Base-by-base conservation (phyloP, 2,329 filamentous ascomycete species). In the Cryphonectria nitschkei region DNA sequence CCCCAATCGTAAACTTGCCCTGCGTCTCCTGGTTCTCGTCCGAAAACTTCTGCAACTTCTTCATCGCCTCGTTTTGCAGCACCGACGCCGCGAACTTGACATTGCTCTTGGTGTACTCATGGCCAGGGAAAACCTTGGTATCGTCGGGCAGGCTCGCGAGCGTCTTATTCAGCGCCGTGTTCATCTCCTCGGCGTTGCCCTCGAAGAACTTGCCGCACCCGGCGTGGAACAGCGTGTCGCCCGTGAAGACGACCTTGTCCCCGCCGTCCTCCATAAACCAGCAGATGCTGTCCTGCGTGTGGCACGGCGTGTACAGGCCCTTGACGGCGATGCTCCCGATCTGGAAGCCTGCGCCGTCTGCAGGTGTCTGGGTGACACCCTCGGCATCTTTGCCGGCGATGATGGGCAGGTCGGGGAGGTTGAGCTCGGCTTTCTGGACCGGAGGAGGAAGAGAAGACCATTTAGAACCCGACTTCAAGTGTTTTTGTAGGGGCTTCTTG, bases 201-300 rank as follows among this genome's bases (percentile, higher is more conserved):
- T 99, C 96, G 78, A 99, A 99, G 85, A 99, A 99, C 70, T 92
- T 90, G 52, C 96, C 96, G 78, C 96, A 99, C 41, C 96, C 94
- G 71, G 92, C 95, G 78, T 97, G 95, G 82, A 99, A 99, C 52
- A 99, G 84, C 0, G 96, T 99, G 79, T 99, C 96, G 13, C 96
- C 96, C 0, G 96, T 98, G 78, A 99, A 99, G 3, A 99, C 94
- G 9, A 88, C 95, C 76, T 88, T 90, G 70, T 87, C 83, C 64
- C 89, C 84, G 29, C 89, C 90, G 77, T 99, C 95, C 81, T 97
- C 89, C 84, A 96, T 90, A 76, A 90, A 93, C 84, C 91, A 99
- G 85, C 96, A 99, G 79, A 99, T 97, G 81, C 95, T 98, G 83
- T 99, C 96, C 83, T 98, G 95, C 1, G 96, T 99, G 80, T 99